Evolutionary conservation across 2,329 filamentous ascomycete genomes (phyloP).

Genomic region (Lomentospora prolificans): DNA sequence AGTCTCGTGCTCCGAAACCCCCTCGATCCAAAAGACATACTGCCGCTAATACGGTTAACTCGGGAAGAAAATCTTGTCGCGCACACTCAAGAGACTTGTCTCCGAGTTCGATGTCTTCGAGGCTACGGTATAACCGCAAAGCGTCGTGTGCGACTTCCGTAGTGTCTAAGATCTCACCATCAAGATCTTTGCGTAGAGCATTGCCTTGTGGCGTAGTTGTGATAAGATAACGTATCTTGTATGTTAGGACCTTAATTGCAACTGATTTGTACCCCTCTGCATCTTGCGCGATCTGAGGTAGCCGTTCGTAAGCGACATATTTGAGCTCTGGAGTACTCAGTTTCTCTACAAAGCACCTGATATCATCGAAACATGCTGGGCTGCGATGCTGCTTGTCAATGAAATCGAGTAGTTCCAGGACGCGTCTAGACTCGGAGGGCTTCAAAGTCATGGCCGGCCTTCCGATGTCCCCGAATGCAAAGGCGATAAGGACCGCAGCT

Average conservation of each 20-base stretch:
- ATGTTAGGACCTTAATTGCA: background rate
- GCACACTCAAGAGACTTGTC: background rate
- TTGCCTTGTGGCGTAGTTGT: slow-evolving; percentile 4
- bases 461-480: slow-evolving; percentile 16
- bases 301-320: slow-evolving; percentile 26
- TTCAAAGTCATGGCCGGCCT: slow-evolving; percentile 9
- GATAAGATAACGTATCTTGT: slow-evolving; percentile 7
- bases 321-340: slow-evolving; percentile 30
- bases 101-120: background rate
- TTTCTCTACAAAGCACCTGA: slow-evolving; percentile 32
- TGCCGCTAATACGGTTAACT: slow-evolving; percentile 11
- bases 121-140: background rate
- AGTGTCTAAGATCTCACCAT: background rate
- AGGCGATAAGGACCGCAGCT: slow-evolving; percentile 27
- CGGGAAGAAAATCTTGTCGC: slow-evolving; percentile 10
- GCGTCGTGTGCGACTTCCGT: background rate
- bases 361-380: slow-evolving; percentile 35
- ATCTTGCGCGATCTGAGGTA: slow-evolving; percentile 22
- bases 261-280: slow-evolving; percentile 12
- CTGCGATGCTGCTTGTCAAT: slow-evolving; percentile 25
- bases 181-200: background rate
- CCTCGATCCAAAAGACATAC: slow-evolving; percentile 9
- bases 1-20: background rate
- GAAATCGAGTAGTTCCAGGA: slow-evolving; percentile 24
- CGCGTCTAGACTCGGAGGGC: slow-evolving; percentile 4